Base-by-base conservation (phyloP, 2,329 filamentous ascomycete genomes). In the Claviceps africana region DNA sequence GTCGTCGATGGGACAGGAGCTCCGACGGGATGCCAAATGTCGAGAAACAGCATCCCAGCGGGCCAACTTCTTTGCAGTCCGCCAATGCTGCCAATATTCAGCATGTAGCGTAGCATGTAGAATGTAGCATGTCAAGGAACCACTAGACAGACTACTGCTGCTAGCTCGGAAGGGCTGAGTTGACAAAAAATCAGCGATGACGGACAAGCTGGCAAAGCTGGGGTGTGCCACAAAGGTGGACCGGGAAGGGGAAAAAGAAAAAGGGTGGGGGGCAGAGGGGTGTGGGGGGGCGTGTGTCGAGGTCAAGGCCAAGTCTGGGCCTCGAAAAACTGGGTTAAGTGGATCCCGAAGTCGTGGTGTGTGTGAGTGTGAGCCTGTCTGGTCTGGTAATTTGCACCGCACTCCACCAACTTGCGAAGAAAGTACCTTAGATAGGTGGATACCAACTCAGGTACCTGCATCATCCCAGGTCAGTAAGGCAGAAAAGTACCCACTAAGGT, bases 91-190 rank as follows among this genome's bases (percentile, higher is more conserved):
- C 31, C 19, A 25, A 25, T 21, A 10, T 15, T n/a, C 19, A 17
- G 7, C 25, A 31, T 15, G n/a, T 30, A 17, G 25, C 25, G 25
- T 25, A 25, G 7, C 25, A 15, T 48, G 51, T 50, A 53, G 51
- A 46, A 50, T 25, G 45, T 53, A 53, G 51, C 49, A 53, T 33
- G 39, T 53, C 48, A 33, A 51, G 45, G 22, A 51, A 54, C 52
- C 52, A 51, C 52, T 42, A 51, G 47, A 47, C 28, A 50, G 43
- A 52, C 53, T 54, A 54, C 50, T 54, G 53, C 55, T 60, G 60
- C 64, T 68, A 68, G 65, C 62, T 65, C 56, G 58, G 64, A 60
- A 68, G 64, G 66, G 66, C 66, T 68, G 66, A 68, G 64, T 55
- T 61, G 59, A 37, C 51, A 43, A 35, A 35, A 61, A 59, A 56